Evolutionary conservation across 2,329 filamentous ascomycete species (phyloP).

Genomic region (Cucurbitaria berberidis): DNA sequence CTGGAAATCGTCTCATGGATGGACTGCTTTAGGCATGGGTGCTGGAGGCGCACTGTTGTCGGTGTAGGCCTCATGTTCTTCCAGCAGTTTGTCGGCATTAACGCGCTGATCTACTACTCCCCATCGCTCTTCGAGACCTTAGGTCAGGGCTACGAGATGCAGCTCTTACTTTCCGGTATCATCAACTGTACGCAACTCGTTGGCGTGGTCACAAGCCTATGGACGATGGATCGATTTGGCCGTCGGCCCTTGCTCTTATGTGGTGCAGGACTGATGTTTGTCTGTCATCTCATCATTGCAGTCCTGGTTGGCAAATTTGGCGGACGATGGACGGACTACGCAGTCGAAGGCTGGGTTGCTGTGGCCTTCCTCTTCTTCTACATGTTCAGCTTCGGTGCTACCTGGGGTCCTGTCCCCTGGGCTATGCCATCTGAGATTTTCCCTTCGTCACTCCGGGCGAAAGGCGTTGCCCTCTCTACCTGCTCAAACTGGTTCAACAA

Average conservation of each 20-base stretch:
- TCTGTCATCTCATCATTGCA: conserved; percentile 62
- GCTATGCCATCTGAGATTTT: conserved; percentile 66
- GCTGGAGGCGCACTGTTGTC: conserved; percentile 52
- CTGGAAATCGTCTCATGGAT: conserved; percentile 56
- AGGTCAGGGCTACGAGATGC: conserved; percentile 59
- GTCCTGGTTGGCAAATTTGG: conserved; percentile 61
- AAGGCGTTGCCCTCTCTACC: conserved; percentile 69
- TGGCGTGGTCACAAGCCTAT: conserved; percentile 50
- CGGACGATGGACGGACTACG: conserved; percentile 58
- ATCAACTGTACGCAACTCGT: conserved; percentile 59
- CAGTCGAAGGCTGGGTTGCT: conserved; percentile 60
- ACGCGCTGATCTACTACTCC: conserved; percentile 65
- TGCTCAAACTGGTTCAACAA: conserved; percentile 70
- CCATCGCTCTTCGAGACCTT: conserved; percentile 66
- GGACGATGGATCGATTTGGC: conserved; percentile 53
- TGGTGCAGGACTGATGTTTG: conserved; percentile 56
- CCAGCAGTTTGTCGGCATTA: conserved; percentile 51
- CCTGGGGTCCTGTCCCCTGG: conserved; percentile 63
- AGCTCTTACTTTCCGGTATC: conserved; percentile 70
- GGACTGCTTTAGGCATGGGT: conserved; percentile 56
- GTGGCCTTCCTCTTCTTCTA: conserved; percentile 68
- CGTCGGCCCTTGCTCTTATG: conserved; percentile 49
- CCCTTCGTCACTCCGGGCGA: conserved; percentile 64
- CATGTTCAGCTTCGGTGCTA: conserved; percentile 66
- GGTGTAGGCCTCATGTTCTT: conserved; percentile 53